phyloP scores from a whole-genome alignment of 208 protist genomes.

The Tritrichomonas musculus region DNA sequence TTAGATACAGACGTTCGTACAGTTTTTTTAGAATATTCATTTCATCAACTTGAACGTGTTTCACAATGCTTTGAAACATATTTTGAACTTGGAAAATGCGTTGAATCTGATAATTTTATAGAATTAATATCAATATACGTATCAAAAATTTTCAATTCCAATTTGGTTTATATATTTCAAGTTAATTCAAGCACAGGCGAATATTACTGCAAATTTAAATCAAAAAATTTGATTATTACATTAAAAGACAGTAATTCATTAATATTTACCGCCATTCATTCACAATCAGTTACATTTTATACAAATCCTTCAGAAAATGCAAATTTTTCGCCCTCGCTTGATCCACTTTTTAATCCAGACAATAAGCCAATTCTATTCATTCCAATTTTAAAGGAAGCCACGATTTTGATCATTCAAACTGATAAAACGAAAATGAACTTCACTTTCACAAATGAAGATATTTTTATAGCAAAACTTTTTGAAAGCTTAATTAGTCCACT shows the following conservation, averaged over 20 bases:
- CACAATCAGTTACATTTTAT: not conserved
- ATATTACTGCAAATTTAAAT: not conserved
- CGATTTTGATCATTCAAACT: not conserved
- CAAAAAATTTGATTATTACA: not conserved
- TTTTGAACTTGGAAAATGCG: too few species aligned
- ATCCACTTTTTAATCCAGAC: constrained; percentile 12
- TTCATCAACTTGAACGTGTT: too few species aligned
- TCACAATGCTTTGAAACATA: too few species aligned
- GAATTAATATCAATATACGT: not conserved
- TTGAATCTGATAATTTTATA: not conserved
- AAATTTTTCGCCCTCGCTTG: not conserved
- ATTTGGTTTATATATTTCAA: not conserved
- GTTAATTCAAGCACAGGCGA: not conserved
- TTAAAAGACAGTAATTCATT: not conserved
- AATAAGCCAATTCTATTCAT: not conserved
- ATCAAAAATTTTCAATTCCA: too few species aligned
- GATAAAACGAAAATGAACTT: not conserved
- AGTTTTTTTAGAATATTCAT: too few species aligned
- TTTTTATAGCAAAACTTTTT: not conserved
- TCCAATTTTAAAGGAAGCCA: not conserved
- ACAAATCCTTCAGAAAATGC: not conserved
- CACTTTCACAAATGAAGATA: not conserved
- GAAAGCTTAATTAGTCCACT: not conserved
- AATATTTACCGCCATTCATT: not conserved
- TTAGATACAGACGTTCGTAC: too few species aligned